Percentiles rank a stretch among this genome's conserved stretches.
Conservation (phyloP, 805 yeast genomes). For the Priceomyces carsonii region DNA sequence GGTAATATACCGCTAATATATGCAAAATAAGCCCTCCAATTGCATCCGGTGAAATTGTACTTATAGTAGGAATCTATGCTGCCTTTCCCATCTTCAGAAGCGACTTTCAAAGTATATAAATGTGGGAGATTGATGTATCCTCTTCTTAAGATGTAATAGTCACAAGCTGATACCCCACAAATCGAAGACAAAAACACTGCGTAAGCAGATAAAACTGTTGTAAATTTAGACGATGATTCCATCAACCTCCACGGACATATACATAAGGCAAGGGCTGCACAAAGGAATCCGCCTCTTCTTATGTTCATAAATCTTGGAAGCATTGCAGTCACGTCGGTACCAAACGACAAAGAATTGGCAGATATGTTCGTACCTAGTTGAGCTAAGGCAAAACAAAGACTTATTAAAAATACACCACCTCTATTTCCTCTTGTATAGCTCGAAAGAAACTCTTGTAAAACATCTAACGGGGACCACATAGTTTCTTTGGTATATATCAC, state of each 20-base stretch:
- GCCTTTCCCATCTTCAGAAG: not conserved
- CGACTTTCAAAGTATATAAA: conserved; percentile 3
- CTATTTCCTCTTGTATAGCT: conserved; percentile 56
- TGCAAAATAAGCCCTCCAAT: conserved; percentile 5
- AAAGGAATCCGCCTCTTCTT: conserved; percentile 78
- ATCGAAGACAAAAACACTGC: conserved; percentile 80
- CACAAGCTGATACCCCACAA: conserved; percentile 74
- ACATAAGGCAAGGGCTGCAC: conserved; percentile 69
- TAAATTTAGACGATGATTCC: conserved; percentile 68
- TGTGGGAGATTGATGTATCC: conserved; percentile 3
- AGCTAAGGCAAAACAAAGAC: conserved; percentile 70
- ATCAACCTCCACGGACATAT: conserved; percentile 85
- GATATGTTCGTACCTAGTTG: conserved; percentile 79
- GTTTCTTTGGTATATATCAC: conserved; percentile 10
- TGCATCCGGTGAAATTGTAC: conserved; percentile 5
- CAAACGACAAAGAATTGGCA: conserved; percentile 70
- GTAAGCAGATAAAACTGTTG: conserved; percentile 79
- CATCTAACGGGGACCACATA: conserved; percentile 14
- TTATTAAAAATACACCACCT: conserved; percentile 77
- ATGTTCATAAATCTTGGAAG: conserved; percentile 66
- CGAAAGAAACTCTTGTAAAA: conserved; percentile 21
- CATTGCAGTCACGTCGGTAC: conserved; percentile 70
- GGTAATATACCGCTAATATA: conserved; percentile 4
- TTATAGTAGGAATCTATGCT: conserved; percentile 1
- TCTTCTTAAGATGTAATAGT: conserved; percentile 44